These are phyloP conservation scores for Sporisorium reilianum DNA, from an alignment of 1,284 basidiomycete genomes.

Conservation along the genomic window DNA sequence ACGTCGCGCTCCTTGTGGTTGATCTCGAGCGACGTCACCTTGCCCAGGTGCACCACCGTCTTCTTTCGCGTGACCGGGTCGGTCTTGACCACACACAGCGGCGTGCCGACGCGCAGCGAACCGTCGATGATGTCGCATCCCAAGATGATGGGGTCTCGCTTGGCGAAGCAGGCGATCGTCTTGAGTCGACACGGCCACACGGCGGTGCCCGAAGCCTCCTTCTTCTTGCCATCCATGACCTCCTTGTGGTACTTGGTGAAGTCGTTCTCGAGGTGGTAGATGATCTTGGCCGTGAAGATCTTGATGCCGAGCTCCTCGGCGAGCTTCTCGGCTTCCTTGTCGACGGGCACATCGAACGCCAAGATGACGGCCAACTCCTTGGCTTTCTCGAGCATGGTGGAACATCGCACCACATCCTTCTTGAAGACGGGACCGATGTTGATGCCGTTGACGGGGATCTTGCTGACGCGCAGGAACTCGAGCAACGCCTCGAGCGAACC, in stretches of 20 bases:
- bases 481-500: constrained; percentile 96
- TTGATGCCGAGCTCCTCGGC: constrained; percentile 94
- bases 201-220: constrained; percentile 91
- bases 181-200: constrained; percentile 97
- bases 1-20: constrained; percentile 74
- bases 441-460: constrained; percentile 89
- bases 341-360: constrained; percentile 91
- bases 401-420: constrained; percentile 91
- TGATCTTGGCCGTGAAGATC: constrained; percentile 97
- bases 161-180: constrained; percentile 91
- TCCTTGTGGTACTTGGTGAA: constrained; percentile 97
- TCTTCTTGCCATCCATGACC: constrained; percentile 90
- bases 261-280: constrained; percentile 97
- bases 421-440: constrained; percentile 99
- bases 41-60: constrained; percentile 90
- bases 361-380: constrained; percentile 95
- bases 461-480: constrained; percentile 93
- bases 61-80: constrained; percentile 88
- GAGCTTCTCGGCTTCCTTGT: constrained; percentile 89
- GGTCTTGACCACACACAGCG: constrained; percentile 90
- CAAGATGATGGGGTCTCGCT: constrained; percentile 94
- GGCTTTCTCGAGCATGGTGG: constrained; percentile 95
- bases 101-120: constrained; percentile 88
- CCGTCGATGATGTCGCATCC: constrained; percentile 98
- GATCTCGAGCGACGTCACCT: constrained; percentile 78